Percentiles rank a stretch among this genome's conserved stretches.
Conservation (phyloP, 148 eudicot species). For the Talinum fruticosum region DNA sequence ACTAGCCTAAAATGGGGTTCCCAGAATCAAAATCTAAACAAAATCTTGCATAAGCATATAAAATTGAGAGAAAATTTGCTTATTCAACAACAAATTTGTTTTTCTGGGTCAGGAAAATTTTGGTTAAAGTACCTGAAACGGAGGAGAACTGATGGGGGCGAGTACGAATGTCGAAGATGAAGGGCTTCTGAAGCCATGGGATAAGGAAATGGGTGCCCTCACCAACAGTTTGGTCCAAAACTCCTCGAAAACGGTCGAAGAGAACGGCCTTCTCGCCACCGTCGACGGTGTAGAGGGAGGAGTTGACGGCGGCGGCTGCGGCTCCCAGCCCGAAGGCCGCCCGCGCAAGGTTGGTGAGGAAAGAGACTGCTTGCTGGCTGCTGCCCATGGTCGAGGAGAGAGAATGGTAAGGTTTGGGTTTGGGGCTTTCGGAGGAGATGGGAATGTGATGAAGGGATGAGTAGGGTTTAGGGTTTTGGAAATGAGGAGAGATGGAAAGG, state of each 20-base stretch:
- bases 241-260: conserved; percentile 85
- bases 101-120: not conserved
- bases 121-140: conserved; percentile 47
- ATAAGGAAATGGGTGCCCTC: conserved; percentile 89
- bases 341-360: conserved; percentile 38
- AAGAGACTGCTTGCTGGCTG: conserved; percentile 32
- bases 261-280: conserved; percentile 95
- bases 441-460: no score
- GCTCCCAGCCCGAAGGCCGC: conserved; percentile 56
- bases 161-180: conserved; percentile 83
- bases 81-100: not conserved
- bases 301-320: conserved; percentile 45
- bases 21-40: not conserved
- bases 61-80: not conserved
- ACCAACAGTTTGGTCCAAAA: conserved; percentile 54
- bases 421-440: not conserved
- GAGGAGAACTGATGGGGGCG: conserved; percentile 82
- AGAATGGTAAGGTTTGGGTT: not conserved
- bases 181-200: conserved; percentile 86
- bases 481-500: not conserved
- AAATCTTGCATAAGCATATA: not conserved
- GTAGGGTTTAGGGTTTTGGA: not conserved
- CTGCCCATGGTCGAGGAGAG: conserved; percentile 20
- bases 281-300: conserved; percentile 89
- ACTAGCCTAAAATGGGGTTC: not conserved